Base-by-base conservation (phyloP, 1,284 basidiomycete genomes). In the Testicularia cyperi region DNA sequence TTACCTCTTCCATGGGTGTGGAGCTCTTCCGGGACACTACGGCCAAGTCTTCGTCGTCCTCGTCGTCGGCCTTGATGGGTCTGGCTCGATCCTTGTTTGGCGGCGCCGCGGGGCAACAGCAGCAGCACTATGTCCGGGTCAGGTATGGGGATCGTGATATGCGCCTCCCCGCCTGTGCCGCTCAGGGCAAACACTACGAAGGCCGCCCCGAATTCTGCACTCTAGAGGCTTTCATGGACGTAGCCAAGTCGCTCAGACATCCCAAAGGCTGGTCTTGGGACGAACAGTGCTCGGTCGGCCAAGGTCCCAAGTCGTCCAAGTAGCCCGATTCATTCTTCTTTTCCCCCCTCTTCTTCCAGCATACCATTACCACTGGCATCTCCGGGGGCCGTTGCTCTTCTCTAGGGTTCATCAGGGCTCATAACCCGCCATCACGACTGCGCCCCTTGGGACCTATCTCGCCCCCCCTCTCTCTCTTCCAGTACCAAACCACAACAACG, bases 131-230 rank as follows among this genome's bases (percentile, higher is more conserved):
- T 63, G 80, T 90, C 23, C 83, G 88, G 6, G 83, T 88, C 80
- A 82, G 88, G 19, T 88, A 88, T 67, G 85, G 88, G 74, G 87
- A 88, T 78, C 80, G 81, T 46, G 83, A 82, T 57, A 78, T 89
- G 75, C 46, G 78, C 1, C 78, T 90, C 6, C 87, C 88, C 0
- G 68, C 84, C 5, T 90, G 88, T 62, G 82, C 84, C 1, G 81
- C 81, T 2, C 78, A 82, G 39, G 86, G 85, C 4, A 82, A 86
- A 48, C 88, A 90, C 64, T 79, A 86, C 8, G 78, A 83, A 3
- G 87, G 86, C 1, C 80, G 80, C 8, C 87, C 87, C 0, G 88
- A 89, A 69, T 84, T 89, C 65, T 90, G 88, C 77, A 85, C 85
- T 5, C 78, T 90, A 24, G 78, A 80, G 6, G 85, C 85, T 9